A percentile compares a stretch with the other conserved stretches of the same genome.
These are phyloP conservation scores for Claviceps humidiphila DNA, from an alignment of 2,329 filamentous ascomycete genomes.

Conservation along the genomic window DNA sequence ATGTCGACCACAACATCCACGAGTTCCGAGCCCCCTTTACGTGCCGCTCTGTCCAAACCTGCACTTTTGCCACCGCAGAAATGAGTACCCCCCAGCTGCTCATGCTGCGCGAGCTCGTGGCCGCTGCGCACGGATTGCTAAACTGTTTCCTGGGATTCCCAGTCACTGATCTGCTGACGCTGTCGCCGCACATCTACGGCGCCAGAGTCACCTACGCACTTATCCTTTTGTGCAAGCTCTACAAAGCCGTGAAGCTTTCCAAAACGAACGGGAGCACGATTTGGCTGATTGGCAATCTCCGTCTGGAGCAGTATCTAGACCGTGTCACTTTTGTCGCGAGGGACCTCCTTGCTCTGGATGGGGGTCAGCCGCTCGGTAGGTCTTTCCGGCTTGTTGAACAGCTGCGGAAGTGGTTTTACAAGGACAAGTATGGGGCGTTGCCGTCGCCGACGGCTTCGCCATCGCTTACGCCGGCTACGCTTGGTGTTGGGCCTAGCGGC, in stretches of 20 bases:
- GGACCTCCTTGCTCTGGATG: background rate
- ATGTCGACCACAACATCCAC: constrained; percentile 1
- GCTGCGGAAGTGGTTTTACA: constrained; percentile 2
- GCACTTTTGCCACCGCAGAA: constrained; percentile 1
- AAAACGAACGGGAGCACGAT: background rate
- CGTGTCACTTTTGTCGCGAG: background rate
- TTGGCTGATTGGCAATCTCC: constrained; percentile 1
- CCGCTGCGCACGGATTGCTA: constrained; percentile 1
- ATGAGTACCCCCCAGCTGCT: background rate
- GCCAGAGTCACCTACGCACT: constrained; percentile 3
- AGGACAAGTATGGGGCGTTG: background rate
- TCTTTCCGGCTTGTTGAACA: constrained; percentile 2
- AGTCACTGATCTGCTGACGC: background rate
- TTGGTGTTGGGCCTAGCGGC: background rate
- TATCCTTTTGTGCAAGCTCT: constrained; percentile 3
- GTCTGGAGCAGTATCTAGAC: constrained; percentile 1
- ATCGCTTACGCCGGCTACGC: background rate
- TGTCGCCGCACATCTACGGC: constrained; percentile 4
- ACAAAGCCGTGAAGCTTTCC: background rate
- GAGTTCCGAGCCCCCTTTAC: constrained; percentile 4
- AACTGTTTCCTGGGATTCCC: constrained; percentile 2
- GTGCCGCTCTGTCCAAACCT: background rate
- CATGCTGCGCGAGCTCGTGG: constrained; percentile 2
- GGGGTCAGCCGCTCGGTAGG: background rate
- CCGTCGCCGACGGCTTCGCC: background rate